phyloP scores from a whole-genome alignment of 1,284 basidiomycete genomes.

The Apiotrichum domesticum region DNA sequence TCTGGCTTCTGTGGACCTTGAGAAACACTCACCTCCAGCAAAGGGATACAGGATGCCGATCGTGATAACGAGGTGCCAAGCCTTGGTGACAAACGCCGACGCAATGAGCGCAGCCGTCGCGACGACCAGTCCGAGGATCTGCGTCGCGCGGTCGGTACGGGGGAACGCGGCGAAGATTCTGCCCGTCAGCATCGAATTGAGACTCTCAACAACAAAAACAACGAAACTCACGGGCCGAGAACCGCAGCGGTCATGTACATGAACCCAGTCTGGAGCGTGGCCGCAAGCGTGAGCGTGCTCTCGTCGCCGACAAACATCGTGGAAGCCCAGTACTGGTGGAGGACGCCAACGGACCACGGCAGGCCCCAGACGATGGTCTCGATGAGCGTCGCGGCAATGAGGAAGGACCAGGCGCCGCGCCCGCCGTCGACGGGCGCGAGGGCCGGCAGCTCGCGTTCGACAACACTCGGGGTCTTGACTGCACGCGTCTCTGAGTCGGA shows the following conservation, averaged over 20 bases:
- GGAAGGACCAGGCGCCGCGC: conserved; percentile 39
- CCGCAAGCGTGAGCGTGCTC: conserved; percentile 38
- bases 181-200: neutral
- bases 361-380: conserved; percentile 36
- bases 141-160: conserved; percentile 23
- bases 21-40: conserved; percentile 24
- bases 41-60: conserved; percentile 42
- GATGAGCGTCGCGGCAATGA: conserved; percentile 26
- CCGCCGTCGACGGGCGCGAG: conserved; percentile 43
- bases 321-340: conserved; percentile 42
- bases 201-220: too few species aligned
- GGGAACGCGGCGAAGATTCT: conserved; percentile 35
- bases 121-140: conserved; percentile 26
- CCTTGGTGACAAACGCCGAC: conserved; percentile 40
- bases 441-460: conserved; percentile 8
- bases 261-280: conserved; percentile 42
- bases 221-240: conserved; percentile 34
- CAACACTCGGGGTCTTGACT: neutral
- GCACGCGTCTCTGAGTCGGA: neutral
- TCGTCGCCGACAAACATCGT: conserved; percentile 31
- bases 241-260: conserved; percentile 37
- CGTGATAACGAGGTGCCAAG: conserved; percentile 43
- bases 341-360: conserved; percentile 42
- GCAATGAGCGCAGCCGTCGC: conserved; percentile 27
- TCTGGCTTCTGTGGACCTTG: too few species aligned